Evolutionary conservation across 805 yeast genomes (phyloP), one percentile per base, ranked within the genome.

Genomic region (Saccharomyces kudriavzevii): DNA sequence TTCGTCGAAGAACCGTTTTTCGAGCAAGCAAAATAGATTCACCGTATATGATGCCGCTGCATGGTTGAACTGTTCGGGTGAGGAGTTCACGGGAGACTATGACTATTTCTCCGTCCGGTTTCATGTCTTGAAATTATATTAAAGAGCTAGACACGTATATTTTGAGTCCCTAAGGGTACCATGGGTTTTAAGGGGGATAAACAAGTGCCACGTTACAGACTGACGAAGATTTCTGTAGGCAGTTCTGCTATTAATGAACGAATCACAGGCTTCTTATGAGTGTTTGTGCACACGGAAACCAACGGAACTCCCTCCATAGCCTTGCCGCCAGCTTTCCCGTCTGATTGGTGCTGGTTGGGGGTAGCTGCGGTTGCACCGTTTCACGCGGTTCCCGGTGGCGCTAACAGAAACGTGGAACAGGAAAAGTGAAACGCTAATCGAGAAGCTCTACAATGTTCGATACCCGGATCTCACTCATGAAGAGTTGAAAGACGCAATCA

Each of bases 331-430:
- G 89, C 3, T 73, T 87, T 80, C 87, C 1, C 74, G 91, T 52
- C 76, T 83, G n/a, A 84, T 90, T 9, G 91, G 90, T 27, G 90
- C 91, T 20, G 91, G 91, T 3, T 85, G 83, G 77, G 90, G 90
- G n/a, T n/a, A n/a, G n/a, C n/a, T n/a, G n/a, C 31, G 90, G 90
- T 5, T 80, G 84, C 29, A 75, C 85, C 0, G 85, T 85, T 85
- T n/a, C 87, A 84, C 63, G 68, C 85, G 53, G 79, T 84, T 10
- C 61, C 62, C 1, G 54, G 54, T 22, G 56, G 53, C 45, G 49
- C 62, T 28, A 54, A 54, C 5, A 53, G 54, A 4, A 57, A 60
- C 27, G 63, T 64, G 11, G 61, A 56, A 30, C 70, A 77, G 2
- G 69, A 71, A n/a, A n/a, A n/a, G 4, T 74, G 74, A 54, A 75